Base-by-base conservation (phyloP, 495 filamentous ascomycete genomes). In the Rostrohypoxylon terebratum region DNA sequence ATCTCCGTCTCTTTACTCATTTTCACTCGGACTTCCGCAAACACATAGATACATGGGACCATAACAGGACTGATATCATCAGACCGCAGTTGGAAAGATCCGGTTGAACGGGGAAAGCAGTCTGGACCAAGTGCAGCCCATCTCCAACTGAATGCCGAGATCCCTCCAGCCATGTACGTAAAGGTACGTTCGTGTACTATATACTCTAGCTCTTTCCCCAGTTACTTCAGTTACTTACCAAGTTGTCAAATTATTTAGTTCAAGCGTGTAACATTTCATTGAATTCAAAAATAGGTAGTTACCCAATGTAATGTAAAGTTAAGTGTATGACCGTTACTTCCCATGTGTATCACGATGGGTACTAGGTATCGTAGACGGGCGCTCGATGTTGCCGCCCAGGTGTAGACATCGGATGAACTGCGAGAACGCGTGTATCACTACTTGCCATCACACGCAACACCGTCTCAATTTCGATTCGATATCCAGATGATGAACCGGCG, bases 141-240 rank as follows among this genome's bases (percentile, higher is more conserved):
- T 69, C 66, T 47, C 21, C 34, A 50, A 64, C 23, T 38, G 36
- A 73, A 68, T 73, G 70, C 70, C 70, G 70, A 68, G 70, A 66
- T 63, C 68, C 63, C 57, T 63, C 36, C 54, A 64, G 47, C 65
- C 16, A 63, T 63, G 28, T 63, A 40, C 59, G 58, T 23, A 36
- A 16, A 40, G n/a, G n/a, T 59, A 55, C 18, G 64, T 44, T 42
- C 44, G 36, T n/a, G 64, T 59, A 54, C 65, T 23, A 54, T 25
- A 23, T 50, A 51, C 38, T 38, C 50, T 57, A 28, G 33, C 36
- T 21, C 57, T 31, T 6, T 28, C n/a, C n/a, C n/a, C n/a, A n/a
- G n/a, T n/a, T n/a, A n/a, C n/a, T 16, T 14, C 21, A 31, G 11
- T 20, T n/a, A n/a, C n/a, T n/a, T n/a, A n/a, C n/a, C n/a, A n/a